A percentile compares a stretch with the other conserved stretches of the same genome.
Evolutionary conservation across 2,329 filamentous ascomycete genomes (phyloP).

Genomic region (Tolypocladium tundrense): DNA sequence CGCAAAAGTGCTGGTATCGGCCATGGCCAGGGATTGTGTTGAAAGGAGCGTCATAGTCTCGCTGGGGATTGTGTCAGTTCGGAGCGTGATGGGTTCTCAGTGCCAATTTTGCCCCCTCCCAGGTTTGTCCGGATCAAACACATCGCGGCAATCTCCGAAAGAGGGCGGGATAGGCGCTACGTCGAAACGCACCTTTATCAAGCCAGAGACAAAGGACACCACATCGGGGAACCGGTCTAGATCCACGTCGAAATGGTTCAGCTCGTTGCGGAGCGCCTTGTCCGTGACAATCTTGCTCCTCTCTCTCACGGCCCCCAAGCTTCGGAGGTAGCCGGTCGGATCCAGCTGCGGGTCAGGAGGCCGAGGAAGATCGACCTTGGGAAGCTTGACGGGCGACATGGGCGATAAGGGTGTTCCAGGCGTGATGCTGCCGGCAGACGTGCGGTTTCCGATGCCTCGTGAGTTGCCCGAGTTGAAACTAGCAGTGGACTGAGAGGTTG

Average conservation of each 20-base stretch:
- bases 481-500: conserved; percentile 35
- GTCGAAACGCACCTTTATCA: conserved; percentile 67
- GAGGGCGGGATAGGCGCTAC: neutral
- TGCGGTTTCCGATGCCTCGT: conserved; percentile 36
- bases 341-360: conserved; percentile 82
- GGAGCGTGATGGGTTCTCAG: neutral
- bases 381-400: conserved; percentile 45
- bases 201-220: conserved; percentile 77
- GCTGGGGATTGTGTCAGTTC: conserved; percentile 17
- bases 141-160: neutral
- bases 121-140: neutral
- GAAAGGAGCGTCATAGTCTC: conserved; percentile 47
- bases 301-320: conserved; percentile 79
- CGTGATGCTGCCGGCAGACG: conserved; percentile 37
- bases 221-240: conserved; percentile 75
- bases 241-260: conserved; percentile 84
- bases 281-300: conserved; percentile 62
- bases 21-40: conserved; percentile 72
- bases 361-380: conserved; percentile 71
- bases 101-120: neutral
- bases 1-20: conserved; percentile 73
- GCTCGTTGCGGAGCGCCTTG: conserved; percentile 65
- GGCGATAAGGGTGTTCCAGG: conserved; percentile 40
- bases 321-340: conserved; percentile 82
- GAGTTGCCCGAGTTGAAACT: conserved; percentile 43